phyloP scores from a whole-genome alignment of 495 filamentous ascomycete species.

The Darksidea phi region DNA sequence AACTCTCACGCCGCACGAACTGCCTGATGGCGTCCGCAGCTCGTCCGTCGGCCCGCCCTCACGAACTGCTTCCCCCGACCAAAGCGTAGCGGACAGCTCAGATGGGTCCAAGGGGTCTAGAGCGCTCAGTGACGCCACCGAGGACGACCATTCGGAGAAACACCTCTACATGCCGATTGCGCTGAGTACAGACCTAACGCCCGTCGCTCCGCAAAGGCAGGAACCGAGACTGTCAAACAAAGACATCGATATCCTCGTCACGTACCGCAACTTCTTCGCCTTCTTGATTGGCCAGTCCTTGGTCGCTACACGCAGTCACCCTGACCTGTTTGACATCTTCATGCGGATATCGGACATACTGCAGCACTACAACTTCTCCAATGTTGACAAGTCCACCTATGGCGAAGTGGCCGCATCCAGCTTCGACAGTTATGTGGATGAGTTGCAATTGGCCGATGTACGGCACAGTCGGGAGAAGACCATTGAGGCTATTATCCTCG shows the following conservation, averaged over 20 bases:
- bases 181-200: constrained; percentile 36
- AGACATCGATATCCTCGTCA: constrained; percentile 67
- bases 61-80: constrained; percentile 23
- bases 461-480: constrained; percentile 83
- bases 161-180: constrained; percentile 67
- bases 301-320: constrained; percentile 67
- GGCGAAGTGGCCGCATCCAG: constrained; percentile 74
- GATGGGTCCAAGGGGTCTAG: constrained; percentile 37
- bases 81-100: constrained; percentile 24
- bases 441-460: constrained; percentile 75
- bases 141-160: constrained; percentile 48
- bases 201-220: constrained; percentile 41
- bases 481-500: constrained; percentile 81
- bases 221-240: constrained; percentile 46
- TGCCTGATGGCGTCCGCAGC: constrained; percentile 17
- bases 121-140: constrained; percentile 42
- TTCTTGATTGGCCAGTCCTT: constrained; percentile 79
- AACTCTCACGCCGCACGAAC: constrained; percentile 1
- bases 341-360: constrained; percentile 68
- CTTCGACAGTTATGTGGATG: constrained; percentile 74
- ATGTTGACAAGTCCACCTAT: constrained; percentile 75
- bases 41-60: constrained; percentile 15
- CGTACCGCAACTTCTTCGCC: constrained; percentile 86
- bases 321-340: constrained; percentile 71
- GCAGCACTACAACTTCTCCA: constrained; percentile 73